Base-by-base conservation (phyloP, 2,329 filamentous ascomycete species). In the Aphanoascus verrucosus region DNA sequence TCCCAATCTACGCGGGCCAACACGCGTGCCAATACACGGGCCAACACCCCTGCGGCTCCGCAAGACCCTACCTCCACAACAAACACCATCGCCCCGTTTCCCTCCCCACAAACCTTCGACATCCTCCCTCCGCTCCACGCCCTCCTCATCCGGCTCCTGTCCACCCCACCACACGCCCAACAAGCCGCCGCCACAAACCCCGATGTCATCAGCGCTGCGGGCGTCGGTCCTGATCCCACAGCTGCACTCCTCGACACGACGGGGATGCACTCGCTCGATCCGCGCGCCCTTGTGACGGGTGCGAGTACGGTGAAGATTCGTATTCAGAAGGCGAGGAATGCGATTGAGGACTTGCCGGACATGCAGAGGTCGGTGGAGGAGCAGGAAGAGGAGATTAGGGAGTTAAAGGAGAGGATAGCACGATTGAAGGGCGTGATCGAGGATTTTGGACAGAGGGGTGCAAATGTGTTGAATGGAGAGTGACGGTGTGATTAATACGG, bases 21-120 rank as follows among this genome's bases (percentile, higher is more conserved):
- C 42, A 47, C 35, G 20, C 51, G 9, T 7, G 34, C 34, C n/a
- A 42, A 42, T 42, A 47, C 35, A 17, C 41, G 40, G 35, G 37
- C 43, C 19, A 51, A 49, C 46, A 56, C 54, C 11, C 37, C 55
- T 20, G 17, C 20, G 35, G 44, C 34, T 14, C 23, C 43, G 9
- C 35, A 48, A 35, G 38, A 48, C 15, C 32, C 48, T 49, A 28
- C 32, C 53, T 42, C 38, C 19, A 20, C 20, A 28, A 12, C 37
- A 28, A 7, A 28, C 35, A 9, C 42, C 14, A 49, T 58, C 63
- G 42, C 61, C 64, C 72, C 79, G 2, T 81, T 84, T 53, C 85
- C 93, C 57, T 80, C 86, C 48, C 86, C 90, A 28, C 84, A 90
- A 68, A 82, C 82, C 48, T 88, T 96, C 72, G 90, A 95, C 73